phyloP scores from a whole-genome alignment of 768 basidiomycete genomes.

The Tubosaeta brunneosetosa region DNA sequence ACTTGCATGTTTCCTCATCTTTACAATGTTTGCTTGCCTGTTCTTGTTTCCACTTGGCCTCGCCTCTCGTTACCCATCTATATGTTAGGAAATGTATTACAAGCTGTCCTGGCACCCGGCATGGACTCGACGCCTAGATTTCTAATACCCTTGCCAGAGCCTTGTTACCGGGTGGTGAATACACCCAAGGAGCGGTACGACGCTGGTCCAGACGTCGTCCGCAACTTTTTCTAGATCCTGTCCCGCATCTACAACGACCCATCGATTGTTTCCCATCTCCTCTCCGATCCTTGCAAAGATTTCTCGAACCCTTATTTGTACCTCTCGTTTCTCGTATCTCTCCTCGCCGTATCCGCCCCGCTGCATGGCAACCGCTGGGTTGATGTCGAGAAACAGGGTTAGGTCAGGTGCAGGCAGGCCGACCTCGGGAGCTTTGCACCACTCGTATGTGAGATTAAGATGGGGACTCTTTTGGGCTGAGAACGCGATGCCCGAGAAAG shows the following conservation, averaged over 20 bases:
- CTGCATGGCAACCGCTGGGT: slow-evolving; percentile 58
- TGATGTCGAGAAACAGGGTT: slow-evolving; percentile 80
- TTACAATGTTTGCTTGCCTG: slow-evolving; percentile 4
- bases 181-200: slow-evolving; percentile 39
- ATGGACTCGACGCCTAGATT: slow-evolving; percentile 1
- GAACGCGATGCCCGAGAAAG: slow-evolving; percentile 95
- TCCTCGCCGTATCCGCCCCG: slow-evolving; percentile 85
- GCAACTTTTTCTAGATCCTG: slow-evolving; percentile 45
- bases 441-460: slow-evolving; percentile 59
- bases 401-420: slow-evolving; percentile 87
- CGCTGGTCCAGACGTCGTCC: slow-evolving; percentile 49
- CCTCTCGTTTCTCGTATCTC: slow-evolving; percentile 77
- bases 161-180: slow-evolving; percentile 39
- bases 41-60: slow-evolving; percentile 8
- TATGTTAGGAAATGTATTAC: slow-evolving; percentile 27
- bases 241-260: slow-evolving; percentile 61
- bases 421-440: slow-evolving; percentile 85
- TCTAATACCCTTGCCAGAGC: slow-evolving; percentile 41
- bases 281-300: slow-evolving; percentile 54
- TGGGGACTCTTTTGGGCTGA: slow-evolving; percentile 48
- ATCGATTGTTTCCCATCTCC: slow-evolving; percentile 44
- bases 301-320: slow-evolving; percentile 62
- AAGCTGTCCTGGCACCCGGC: slow-evolving; percentile 7
- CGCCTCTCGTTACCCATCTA: slow-evolving; percentile 18
- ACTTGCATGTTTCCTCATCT: slow-evolving; percentile 5